Evolutionary conservation across 768 basidiomycete genomes (phyloP), one percentile per base, ranked within the genome.

Genomic region (Leccinum imitatum): DNA sequence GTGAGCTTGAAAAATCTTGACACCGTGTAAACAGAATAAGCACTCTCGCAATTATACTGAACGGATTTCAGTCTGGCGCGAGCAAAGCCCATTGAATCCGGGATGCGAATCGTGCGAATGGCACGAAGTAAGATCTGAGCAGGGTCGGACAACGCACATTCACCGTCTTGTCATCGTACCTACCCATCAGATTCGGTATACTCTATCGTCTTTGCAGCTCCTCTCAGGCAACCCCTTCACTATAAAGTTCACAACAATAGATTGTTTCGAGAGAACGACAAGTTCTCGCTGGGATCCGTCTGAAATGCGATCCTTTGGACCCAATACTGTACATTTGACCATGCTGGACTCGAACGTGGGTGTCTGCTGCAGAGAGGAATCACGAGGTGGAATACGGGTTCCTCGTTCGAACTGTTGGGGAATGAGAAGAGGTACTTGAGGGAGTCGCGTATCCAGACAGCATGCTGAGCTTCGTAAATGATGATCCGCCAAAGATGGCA

Each of bases 311-410:
- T 31, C 10, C 31, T 31, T 31, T 31, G 30, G 30, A 30, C 30
- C 30, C 30, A 53, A 31, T 54, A 50, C 30, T 57, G 54, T 11
- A 91, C 3, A 84, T 62, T 89, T 87, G 50, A 92, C 71, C 0
- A 81, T 80, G 35, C 67, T 73, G 1, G 82, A 85, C 74, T 93
- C 91, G 13, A 68, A 69, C 0, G 75, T 66, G 63, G 89, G 87
- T 0, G 88, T 90, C 4, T 78, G 70, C 0, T 92, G 87, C 5
- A 90, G 76, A 1, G 92, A 1, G 92, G 90, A n/a, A 93, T 83
- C 53, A 92, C 78, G 14, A 93, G 81, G 65, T 92, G 89, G 71
- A 94, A 93, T 3, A 55, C n/a, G 2, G 65, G 63, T 2, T 46
- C 59, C 6, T 39, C 41, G 31, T 55, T 23, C 3, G 51, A 54